phyloP scores from a whole-genome alignment of 768 basidiomycete genomes.

The Inosperma sp. region DNA sequence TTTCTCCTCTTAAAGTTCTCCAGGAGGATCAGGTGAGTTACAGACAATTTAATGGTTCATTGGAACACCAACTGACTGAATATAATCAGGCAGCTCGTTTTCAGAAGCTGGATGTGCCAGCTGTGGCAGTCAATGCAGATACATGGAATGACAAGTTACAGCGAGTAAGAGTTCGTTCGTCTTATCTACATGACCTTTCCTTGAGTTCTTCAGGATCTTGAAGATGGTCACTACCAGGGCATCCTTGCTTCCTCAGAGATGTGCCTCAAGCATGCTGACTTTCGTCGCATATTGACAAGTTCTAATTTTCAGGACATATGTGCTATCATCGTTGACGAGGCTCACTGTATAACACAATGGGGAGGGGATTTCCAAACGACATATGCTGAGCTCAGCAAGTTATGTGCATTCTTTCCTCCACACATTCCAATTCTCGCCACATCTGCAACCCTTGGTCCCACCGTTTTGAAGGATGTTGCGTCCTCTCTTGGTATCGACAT shows the following conservation, averaged over 20 bases:
- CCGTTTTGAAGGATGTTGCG: slow-evolving; percentile 24
- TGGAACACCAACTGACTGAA: too few relatives aligned
- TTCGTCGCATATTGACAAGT: slow-evolving; percentile 23
- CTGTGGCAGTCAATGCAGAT: too few relatives aligned
- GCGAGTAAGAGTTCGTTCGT: too few relatives aligned
- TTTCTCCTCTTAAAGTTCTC: too few relatives aligned
- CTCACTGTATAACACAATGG: slow-evolving; percentile 31
- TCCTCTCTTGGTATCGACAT: slow-evolving; percentile 22
- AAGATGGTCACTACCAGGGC: too few relatives aligned
- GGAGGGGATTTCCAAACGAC: slow-evolving; percentile 33
- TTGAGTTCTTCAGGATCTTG: too few relatives aligned
- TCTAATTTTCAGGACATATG: slow-evolving; percentile 21
- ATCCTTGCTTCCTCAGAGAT: too few relatives aligned
- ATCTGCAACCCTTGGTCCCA: slow-evolving; percentile 33
- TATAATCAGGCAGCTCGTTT: background rate
- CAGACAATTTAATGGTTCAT: too few relatives aligned
- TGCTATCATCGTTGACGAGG: slow-evolving; percentile 34
- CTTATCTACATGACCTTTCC: too few relatives aligned
- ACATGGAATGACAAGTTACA: too few relatives aligned
- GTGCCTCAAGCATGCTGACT: slow-evolving; percentile 30
- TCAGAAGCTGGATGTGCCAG: background rate
- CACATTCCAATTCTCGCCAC: slow-evolving; percentile 29
- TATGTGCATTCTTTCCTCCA: slow-evolving; percentile 29
- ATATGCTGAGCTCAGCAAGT: slow-evolving; percentile 25
- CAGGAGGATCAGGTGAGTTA: too few relatives aligned